These are phyloP conservation scores for Gnetum montanum DNA, from an alignment of 75 land plant species.

Conservation along the genomic window DNA sequence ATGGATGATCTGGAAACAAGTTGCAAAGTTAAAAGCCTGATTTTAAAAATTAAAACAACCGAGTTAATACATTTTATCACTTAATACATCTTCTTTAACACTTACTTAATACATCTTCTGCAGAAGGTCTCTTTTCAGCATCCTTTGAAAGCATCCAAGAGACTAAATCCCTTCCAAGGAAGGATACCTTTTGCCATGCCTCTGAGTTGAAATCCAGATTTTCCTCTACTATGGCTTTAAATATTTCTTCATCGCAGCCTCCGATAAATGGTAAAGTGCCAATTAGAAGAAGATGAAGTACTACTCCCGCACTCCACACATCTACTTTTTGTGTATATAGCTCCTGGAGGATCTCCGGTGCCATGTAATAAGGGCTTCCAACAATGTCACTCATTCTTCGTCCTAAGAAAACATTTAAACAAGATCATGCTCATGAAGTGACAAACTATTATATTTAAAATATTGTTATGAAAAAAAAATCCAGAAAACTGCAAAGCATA, in stretches of 20 bases:
- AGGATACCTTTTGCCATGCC: conserved; percentile 45
- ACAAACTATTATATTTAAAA: background rate
- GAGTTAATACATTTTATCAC: background rate
- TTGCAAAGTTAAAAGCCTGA: background rate
- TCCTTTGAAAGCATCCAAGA: conserved; percentile 50
- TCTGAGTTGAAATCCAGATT: conserved; percentile 46
- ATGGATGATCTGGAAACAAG: conserved; percentile 43
- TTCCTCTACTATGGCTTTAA: conserved; percentile 54
- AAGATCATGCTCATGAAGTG: background rate
- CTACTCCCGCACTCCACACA: conserved; percentile 74
- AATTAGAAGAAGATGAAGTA: conserved; percentile 55
- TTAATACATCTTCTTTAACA: background rate
- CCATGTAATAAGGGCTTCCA: conserved; percentile 80
- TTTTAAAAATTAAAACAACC: background rate
- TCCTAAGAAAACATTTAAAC: conserved; percentile 22
- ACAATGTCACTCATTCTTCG: conserved; percentile 51
- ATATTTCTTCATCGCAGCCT: conserved; percentile 39
- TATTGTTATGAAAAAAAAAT: background rate
- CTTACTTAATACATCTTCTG: conserved; percentile 56
- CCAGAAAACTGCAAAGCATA: background rate
- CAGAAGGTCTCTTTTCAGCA: conserved; percentile 40
- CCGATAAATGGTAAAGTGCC: conserved; percentile 63
- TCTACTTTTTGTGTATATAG: conserved; percentile 63
- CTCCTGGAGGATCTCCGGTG: conserved; percentile 63
- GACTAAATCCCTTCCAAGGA: conserved; percentile 48